Evolutionary conservation across 148 eudicot species (phyloP).

Genomic region (Gaultheria prostrata): DNA sequence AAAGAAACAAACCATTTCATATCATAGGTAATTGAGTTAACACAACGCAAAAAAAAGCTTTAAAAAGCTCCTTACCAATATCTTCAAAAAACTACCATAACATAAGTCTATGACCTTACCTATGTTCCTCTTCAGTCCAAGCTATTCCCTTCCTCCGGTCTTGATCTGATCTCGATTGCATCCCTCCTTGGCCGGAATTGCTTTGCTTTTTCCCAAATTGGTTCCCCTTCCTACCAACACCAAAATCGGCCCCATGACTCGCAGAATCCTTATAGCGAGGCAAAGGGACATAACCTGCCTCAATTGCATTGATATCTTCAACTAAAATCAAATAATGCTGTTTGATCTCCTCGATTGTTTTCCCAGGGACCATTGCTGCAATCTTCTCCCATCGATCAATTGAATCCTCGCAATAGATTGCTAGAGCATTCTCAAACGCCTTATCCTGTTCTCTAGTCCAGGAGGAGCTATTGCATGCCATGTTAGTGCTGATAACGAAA

Average conservation of each 20-base stretch:
- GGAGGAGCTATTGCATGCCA: conserved; percentile 11
- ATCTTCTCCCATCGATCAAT: conserved; percentile 39
- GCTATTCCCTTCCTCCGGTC: conserved; percentile 78
- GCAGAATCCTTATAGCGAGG: conserved; percentile 28
- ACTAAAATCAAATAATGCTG: conserved; percentile 28
- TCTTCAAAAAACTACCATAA: conserved; percentile 4
- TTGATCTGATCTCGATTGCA: conserved; percentile 51
- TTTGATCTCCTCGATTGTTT: conserved; percentile 33
- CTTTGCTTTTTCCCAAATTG: conserved; percentile 25
- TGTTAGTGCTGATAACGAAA: conserved; percentile 23
- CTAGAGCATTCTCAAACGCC: conserved; percentile 53
- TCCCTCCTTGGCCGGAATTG: conserved; percentile 51
- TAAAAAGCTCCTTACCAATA: not conserved
- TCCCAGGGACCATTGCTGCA: conserved; percentile 45
- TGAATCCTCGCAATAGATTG: conserved; percentile 24
- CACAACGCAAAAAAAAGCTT: not conserved
- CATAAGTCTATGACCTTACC: conserved; percentile 35
- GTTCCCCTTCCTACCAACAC: conserved; percentile 15
- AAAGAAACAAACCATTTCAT: not conserved
- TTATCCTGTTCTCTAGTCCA: conserved; percentile 50
- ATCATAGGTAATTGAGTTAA: not conserved
- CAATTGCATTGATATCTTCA: conserved; percentile 38
- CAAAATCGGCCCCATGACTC: conserved; percentile 6
- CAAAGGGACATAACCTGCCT: conserved; percentile 34
- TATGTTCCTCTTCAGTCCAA: conserved; percentile 97